phyloP scores from a whole-genome alignment of 2,329 filamentous ascomycete species.

The Sporothrix mexicana region DNA sequence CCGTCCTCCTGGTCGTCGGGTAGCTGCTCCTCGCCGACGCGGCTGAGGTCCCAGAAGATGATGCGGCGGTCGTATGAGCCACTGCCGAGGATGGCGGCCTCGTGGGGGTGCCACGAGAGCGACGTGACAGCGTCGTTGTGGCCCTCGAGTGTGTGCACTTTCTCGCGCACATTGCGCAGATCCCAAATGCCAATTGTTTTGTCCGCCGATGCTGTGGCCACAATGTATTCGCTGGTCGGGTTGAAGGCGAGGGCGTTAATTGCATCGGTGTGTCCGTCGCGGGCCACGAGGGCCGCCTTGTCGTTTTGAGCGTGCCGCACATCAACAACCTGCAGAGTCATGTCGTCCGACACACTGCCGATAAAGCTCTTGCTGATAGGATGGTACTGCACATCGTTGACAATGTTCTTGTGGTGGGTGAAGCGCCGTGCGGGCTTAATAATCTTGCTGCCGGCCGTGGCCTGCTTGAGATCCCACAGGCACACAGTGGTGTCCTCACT shows the following conservation, averaged over 20 bases:
- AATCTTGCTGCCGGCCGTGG: constrained; percentile 64
- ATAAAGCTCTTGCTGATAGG: constrained; percentile 84
- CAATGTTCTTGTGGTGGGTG: constrained; percentile 85
- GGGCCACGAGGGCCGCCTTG: constrained; percentile 70
- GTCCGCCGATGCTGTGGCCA: constrained; percentile 93
- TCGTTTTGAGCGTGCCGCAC: constrained; percentile 71
- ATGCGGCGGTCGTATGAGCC: constrained; percentile 92
- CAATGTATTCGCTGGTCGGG: constrained; percentile 83
- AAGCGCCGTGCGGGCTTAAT: constrained; percentile 77
- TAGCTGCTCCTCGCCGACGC: constrained; percentile 90
- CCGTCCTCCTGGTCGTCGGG: constrained; percentile 96
- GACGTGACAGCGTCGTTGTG: constrained; percentile 91
- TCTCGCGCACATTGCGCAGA: constrained; percentile 85
- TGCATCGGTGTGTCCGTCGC: constrained; percentile 82
- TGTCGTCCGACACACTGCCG: constrained; percentile 92
- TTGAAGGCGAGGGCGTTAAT: constrained; percentile 98
- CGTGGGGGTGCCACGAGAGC: constrained; percentile 91
- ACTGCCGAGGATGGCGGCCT: constrained; percentile 86
- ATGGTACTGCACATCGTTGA: constrained; percentile 97
- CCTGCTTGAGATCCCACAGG: constrained; percentile 86
- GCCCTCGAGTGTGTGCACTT: constrained; percentile 86
- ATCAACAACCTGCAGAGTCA: constrained; percentile 91
- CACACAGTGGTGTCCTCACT: constrained; percentile 91
- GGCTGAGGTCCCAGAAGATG: constrained; percentile 94
- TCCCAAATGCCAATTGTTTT: constrained; percentile 97